phyloP scores from a whole-genome alignment of 306 rosid genomes.

The Elaeagnus macrophylla region DNA sequence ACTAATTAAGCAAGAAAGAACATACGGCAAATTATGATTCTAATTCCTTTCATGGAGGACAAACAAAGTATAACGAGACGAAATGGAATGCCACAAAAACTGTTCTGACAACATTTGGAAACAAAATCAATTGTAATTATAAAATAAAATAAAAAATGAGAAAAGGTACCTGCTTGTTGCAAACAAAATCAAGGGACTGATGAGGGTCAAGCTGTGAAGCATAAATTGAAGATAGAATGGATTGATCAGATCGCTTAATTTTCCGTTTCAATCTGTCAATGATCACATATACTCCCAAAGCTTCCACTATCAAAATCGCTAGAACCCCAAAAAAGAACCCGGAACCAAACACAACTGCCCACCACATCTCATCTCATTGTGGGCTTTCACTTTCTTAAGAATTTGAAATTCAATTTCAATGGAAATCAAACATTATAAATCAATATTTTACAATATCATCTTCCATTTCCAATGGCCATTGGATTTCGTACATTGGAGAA shows the following conservation, averaged over 20 bases:
- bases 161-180: slow-evolving; percentile 47
- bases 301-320: slow-evolving; percentile 49
- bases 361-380: slow-evolving; percentile 16
- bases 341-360: slow-evolving; percentile 32
- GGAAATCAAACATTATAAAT: not conserved
- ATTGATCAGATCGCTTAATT: slow-evolving; percentile 16
- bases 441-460: too few species aligned
- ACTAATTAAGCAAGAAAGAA: not conserved
- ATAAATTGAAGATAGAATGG: not conserved
- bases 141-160: not conserved
- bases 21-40: not conserved
- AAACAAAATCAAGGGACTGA: slow-evolving; percentile 40
- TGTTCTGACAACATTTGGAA: too few species aligned
- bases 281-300: slow-evolving; percentile 30
- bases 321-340: slow-evolving; percentile 65
- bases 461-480: too few species aligned
- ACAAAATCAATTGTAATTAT: too few species aligned
- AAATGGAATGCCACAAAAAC: not conserved
- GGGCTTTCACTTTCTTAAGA: not conserved
- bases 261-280: slow-evolving; percentile 40
- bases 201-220: slow-evolving; percentile 27
- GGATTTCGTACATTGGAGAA: too few species aligned
- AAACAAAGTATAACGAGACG: not conserved
- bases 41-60: not conserved
- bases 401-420: not conserved